These are phyloP conservation scores for Viridothelium virens DNA, from an alignment of 495 filamentous ascomycete genomes.

Conservation along the genomic window DNA sequence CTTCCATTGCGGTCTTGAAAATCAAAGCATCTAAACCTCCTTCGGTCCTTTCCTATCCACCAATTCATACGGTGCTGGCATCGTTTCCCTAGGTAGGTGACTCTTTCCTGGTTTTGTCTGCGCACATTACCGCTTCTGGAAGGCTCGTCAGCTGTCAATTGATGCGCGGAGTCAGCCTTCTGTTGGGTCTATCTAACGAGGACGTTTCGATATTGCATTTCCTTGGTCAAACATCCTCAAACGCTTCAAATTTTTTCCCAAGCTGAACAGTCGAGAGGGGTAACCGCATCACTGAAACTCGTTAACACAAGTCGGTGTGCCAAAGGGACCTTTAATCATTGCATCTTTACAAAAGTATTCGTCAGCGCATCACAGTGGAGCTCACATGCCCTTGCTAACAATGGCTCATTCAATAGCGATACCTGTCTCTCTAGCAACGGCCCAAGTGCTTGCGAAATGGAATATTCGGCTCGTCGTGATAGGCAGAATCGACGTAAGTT, in stretches of 20 bases:
- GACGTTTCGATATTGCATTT: neutral
- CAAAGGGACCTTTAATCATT: neutral
- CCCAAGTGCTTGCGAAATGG: neutral
- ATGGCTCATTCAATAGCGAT: neutral
- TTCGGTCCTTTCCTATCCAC: neutral
- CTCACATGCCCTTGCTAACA: neutral
- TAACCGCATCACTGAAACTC: neutral
- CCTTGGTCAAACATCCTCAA: neutral
- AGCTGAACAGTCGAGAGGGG: no score
- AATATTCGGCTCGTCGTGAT: neutral
- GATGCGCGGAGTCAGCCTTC: neutral
- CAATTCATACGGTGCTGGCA: neutral
- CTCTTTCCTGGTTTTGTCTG: neutral
- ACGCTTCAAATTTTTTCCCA: neutral
- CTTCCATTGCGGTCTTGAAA: neutral
- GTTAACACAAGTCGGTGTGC: neutral
- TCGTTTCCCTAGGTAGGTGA: neutral
- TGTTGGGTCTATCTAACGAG: neutral
- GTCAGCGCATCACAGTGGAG: neutral
- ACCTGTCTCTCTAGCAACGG: neutral
- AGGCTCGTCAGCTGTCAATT: neutral
- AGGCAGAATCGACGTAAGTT: constrained; percentile 1
- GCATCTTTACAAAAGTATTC: neutral
- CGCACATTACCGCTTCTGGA: neutral
- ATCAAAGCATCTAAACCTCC: neutral